Conservation (phyloP, 805 yeast species). For the Lachancea mirantina region DNA sequence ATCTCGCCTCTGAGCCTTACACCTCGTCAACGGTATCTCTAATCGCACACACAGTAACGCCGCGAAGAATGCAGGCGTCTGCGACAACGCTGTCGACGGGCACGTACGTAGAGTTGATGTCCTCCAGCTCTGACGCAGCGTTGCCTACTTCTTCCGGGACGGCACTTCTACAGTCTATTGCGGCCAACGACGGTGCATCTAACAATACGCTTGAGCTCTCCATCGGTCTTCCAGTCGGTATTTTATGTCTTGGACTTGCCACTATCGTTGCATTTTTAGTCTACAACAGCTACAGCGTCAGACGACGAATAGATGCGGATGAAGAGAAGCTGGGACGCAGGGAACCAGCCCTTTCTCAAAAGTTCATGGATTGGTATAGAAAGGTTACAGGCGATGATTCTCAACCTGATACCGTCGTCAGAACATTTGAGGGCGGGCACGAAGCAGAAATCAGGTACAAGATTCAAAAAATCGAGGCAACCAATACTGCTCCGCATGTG, state of each 20-base stretch:
- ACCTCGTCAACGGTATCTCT: slow-evolving; percentile 7
- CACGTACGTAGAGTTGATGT: not conserved
- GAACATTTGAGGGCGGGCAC: too few relatives aligned
- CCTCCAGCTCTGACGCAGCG: slow-evolving; percentile 1
- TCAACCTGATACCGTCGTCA: slow-evolving; percentile 1
- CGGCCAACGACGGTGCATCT: slow-evolving; percentile 10
- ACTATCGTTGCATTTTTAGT: slow-evolving; percentile 15
- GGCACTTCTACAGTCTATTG: slow-evolving; percentile 2
- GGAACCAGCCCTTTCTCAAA: not conserved
- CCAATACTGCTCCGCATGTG: slow-evolving; percentile 2
- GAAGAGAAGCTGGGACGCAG: too few relatives aligned
- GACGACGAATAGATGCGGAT: too few relatives aligned
- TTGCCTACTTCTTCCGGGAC: not conserved
- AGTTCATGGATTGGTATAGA: too few relatives aligned
- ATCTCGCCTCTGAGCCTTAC: slow-evolving; percentile 7
- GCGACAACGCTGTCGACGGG: slow-evolving; percentile 1
- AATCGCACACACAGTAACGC: slow-evolving; percentile 1
- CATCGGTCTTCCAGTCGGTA: slow-evolving; percentile 28
- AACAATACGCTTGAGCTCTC: slow-evolving; percentile 21
- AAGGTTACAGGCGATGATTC: too few relatives aligned
- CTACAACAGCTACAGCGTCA: slow-evolving; percentile 8
- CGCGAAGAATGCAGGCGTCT: slow-evolving; percentile 4
- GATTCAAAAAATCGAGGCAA: slow-evolving; percentile 1
- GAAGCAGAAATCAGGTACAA: slow-evolving; percentile 7
- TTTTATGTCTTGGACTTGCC: slow-evolving; percentile 20